Percentiles rank a stretch among this genome's conserved stretches.
These are phyloP conservation scores for Coleophoma crateriformis DNA, from an alignment of 2,329 filamentous ascomycete species.

Conservation along the genomic window DNA sequence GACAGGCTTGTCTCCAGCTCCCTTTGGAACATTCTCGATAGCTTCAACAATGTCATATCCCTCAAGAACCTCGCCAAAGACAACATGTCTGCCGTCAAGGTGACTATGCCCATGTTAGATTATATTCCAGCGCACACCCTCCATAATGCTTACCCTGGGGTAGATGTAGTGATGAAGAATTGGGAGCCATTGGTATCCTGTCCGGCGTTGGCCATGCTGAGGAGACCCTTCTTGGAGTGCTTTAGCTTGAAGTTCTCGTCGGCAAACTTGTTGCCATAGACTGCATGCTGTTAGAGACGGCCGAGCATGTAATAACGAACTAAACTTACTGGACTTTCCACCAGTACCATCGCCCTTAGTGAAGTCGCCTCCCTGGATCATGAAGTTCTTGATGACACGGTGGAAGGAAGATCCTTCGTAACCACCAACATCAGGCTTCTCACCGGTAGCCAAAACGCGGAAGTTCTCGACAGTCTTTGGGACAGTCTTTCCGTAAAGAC, in stretches of 20 bases:
- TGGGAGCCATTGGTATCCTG: constrained; percentile 84
- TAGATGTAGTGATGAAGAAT: constrained; percentile 84
- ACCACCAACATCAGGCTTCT: constrained; percentile 67
- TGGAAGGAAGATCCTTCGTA: constrained; percentile 81
- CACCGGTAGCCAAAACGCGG: constrained; percentile 75
- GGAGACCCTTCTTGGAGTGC: constrained; percentile 77
- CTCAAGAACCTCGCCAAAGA: constrained; percentile 85
- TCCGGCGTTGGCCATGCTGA: constrained; percentile 84
- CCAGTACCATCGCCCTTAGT: constrained; percentile 77
- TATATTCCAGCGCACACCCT: not conserved
- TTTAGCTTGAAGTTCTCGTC: constrained; percentile 96
- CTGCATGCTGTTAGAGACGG: constrained; percentile 30
- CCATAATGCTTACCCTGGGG: constrained; percentile 56
- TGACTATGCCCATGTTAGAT: constrained; percentile 44
- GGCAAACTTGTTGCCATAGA: constrained; percentile 78
- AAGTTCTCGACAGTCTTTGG: constrained; percentile 72
- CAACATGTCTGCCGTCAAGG: constrained; percentile 80
- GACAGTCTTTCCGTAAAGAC: constrained; percentile 82
- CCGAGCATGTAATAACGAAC: not conserved
- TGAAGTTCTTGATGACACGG: constrained; percentile 85
- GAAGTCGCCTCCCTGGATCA: constrained; percentile 90
- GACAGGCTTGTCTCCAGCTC: constrained; percentile 60
- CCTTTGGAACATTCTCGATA: constrained; percentile 69
- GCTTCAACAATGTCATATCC: constrained; percentile 75
- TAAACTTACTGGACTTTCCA: constrained; percentile 71